phyloP scores from a whole-genome alignment of 2,329 filamentous ascomycete species.

The Chrysoporthe austroafricana region DNA sequence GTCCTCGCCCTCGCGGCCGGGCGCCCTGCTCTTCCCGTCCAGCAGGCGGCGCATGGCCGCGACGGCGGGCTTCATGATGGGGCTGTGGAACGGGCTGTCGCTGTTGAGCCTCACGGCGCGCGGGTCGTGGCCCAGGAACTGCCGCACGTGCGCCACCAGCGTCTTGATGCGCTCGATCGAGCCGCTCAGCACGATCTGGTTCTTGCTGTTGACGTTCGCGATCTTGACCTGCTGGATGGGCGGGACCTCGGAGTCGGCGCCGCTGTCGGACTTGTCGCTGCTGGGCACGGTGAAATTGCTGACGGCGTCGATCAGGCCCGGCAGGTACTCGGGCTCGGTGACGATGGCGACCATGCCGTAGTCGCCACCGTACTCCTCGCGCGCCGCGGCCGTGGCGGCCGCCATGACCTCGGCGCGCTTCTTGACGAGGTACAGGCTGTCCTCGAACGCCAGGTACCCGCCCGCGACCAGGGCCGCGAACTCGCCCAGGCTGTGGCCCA shows the following conservation, averaged over 20 bases:
- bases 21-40: slow-evolving; percentile 57
- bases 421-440: slow-evolving; percentile 78
- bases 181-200: slow-evolving; percentile 92
- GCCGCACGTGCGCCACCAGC: slow-evolving; percentile 80
- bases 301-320: slow-evolving; percentile 71
- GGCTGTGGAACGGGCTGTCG: slow-evolving; percentile 89
- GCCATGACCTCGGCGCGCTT: slow-evolving; percentile 83
- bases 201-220: slow-evolving; percentile 93
- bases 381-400: slow-evolving; percentile 69
- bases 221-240: slow-evolving; percentile 87
- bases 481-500: slow-evolving; percentile 91
- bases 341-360: slow-evolving; percentile 95
- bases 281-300: slow-evolving; percentile 72
- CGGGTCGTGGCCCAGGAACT: slow-evolving; percentile 91
- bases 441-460: slow-evolving; percentile 76
- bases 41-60: slow-evolving; percentile 73
- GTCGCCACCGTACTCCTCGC: slow-evolving; percentile 71
- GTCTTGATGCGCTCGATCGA: slow-evolving; percentile 81
- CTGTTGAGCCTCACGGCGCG: slow-evolving; percentile 84
- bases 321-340: slow-evolving; percentile 79
- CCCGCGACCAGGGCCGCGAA: slow-evolving; percentile 89
- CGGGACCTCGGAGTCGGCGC: slow-evolving; percentile 68
- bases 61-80: slow-evolving; percentile 86
- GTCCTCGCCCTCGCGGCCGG: slow-evolving; percentile 59
- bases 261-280: slow-evolving; percentile 61